Evolutionary conservation across 306 rosid species (phyloP).

Genomic region (Casuarina glauca): DNA sequence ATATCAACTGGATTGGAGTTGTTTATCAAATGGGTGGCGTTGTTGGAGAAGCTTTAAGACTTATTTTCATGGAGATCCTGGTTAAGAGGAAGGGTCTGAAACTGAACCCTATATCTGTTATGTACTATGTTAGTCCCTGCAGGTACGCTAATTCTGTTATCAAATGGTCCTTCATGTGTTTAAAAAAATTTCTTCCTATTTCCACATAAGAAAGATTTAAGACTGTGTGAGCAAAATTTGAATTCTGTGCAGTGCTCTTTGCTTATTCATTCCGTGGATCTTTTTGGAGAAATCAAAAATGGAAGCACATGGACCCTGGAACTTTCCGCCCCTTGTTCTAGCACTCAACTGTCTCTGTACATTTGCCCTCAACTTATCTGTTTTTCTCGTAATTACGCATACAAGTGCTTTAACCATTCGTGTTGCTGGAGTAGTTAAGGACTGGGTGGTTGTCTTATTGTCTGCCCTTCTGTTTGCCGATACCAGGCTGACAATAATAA

Average conservation of each 20-base stretch:
- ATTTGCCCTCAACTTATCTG: conserved; percentile 94
- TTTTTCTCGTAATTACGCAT: conserved; percentile 94
- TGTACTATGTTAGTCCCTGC: conserved; percentile 99
- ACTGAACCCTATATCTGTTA: conserved; percentile 85
- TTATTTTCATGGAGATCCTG: conserved; percentile 96
- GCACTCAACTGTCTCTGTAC: conserved; percentile 90
- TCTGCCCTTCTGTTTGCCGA: conserved; percentile 95
- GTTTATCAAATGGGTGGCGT: conserved; percentile 99
- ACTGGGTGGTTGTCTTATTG: conserved; percentile 94
- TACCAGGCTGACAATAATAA: conserved; percentile 84
- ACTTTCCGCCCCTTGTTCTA: conserved; percentile 77
- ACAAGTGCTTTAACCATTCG: conserved; percentile 99
- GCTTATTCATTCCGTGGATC: conserved; percentile 91
- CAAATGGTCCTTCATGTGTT: conserved; percentile 2
- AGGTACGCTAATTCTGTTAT: conserved; percentile 50
- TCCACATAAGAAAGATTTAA: conserved; percentile 12
- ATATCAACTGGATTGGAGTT: conserved; percentile 93
- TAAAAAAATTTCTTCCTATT: conserved; percentile 9
- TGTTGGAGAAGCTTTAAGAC: conserved; percentile 96
- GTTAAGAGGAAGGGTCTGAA: conserved; percentile 96
- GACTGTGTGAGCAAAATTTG: conserved; percentile 25
- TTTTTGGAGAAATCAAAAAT: conserved; percentile 89
- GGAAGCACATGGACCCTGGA: conserved; percentile 80
- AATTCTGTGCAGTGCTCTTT: conserved; percentile 76
- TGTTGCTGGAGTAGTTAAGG: conserved; percentile 98